phyloP scores from a whole-genome alignment of 345 rosid species.

The Populus deltoides region DNA sequence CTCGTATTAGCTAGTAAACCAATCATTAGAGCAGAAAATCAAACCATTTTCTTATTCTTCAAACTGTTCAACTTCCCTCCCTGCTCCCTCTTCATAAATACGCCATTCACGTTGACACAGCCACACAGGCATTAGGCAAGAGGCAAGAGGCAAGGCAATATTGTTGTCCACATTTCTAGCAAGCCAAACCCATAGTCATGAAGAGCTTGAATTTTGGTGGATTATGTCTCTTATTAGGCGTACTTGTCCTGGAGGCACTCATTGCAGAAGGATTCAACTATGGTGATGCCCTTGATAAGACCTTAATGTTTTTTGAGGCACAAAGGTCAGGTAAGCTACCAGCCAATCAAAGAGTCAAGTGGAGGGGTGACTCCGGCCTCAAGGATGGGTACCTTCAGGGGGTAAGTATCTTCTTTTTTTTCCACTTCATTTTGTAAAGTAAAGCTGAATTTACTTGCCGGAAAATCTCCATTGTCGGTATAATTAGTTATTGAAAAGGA shows the following conservation, averaged over 20 bases:
- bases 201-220: constrained; percentile 20
- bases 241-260: constrained; percentile 19
- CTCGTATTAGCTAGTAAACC: background rate
- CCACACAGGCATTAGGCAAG: too few species aligned
- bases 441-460: background rate
- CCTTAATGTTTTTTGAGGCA: constrained; percentile 18
- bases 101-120: too few species aligned
- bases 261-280: constrained; percentile 22
- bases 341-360: constrained; percentile 13
- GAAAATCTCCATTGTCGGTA: background rate
- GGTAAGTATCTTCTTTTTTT: background rate
- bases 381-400: constrained; percentile 21
- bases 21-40: constrained; percentile 2
- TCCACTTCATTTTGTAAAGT: background rate
- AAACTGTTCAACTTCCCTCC: background rate
- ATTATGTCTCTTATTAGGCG: constrained; percentile 22
- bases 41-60: background rate
- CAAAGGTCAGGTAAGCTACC: constrained; percentile 25
- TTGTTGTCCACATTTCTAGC: background rate
- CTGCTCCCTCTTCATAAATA: constrained; percentile 7
- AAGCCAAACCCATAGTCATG: background rate
- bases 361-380: constrained; percentile 24
- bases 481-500: background rate
- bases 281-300: constrained; percentile 27
- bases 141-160: background rate